Base-by-base conservation (phyloP, 1,139 yeast species). In the Pichia sp. region DNA sequence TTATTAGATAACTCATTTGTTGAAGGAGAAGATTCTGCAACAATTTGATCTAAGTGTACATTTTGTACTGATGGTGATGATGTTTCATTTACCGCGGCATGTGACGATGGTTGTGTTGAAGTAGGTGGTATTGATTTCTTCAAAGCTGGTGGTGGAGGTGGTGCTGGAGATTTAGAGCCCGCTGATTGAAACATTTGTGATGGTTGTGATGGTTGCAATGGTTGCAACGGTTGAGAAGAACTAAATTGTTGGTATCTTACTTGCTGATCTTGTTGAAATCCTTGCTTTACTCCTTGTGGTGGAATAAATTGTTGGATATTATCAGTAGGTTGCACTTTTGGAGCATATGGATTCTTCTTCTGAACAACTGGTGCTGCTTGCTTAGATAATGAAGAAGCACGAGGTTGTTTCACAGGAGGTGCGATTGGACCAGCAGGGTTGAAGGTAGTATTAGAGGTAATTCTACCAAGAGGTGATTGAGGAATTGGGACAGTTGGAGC, bases 261-360 rank as follows among this genome's bases (percentile, higher is more conserved):
- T 21, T 31, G 34, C 11, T n/a, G 25, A 6, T 5, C 4, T 19
- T 15, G 17, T 17, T 9, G 32, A 22, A 8, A 22, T 22, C 24
- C 24, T 10, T 22, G 24, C n/a, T n/a, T n/a, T n/a, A n/a, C n/a
- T n/a, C n/a, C n/a, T 18, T 30, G 32, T 32, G 35, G 35, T n/a
- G 35, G 22, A 14, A 20, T 20, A 10, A 32, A 11, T 7, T 32
- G 35, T 18, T 30, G 32, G 4, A 8, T 18, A 2, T 3, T 5
- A 17, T 30, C 21, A 11, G 15, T 17, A n/a, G 17, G n/a, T 12
- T 15, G 51, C 11, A 63, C 60, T 18, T 51, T 51, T 35, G 62
- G 56, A 28, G 61, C 58, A 34, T 58, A 58, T 28, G 61, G 67
- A 28, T 60, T 56, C 18, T 52, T 40, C 14, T 30, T 20, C 15